Conservation (phyloP, 2,329 filamentous ascomycete species). For the Sclerotinia trifoliorum region DNA sequence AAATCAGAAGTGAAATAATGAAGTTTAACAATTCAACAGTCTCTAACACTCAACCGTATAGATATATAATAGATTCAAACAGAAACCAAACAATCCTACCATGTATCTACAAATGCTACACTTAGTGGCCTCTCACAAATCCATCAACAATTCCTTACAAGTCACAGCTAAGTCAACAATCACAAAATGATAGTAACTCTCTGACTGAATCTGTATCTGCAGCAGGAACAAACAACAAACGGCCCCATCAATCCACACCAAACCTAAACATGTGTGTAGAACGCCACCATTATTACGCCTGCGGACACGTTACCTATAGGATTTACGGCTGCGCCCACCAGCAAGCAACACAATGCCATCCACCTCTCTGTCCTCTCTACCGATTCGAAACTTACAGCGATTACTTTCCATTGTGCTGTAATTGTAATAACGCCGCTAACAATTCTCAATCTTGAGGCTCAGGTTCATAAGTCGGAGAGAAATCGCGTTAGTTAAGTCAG, state of each 20-base stretch:
- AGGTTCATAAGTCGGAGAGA: neutral
- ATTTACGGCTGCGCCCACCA: neutral
- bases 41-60: neutral
- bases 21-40: too few relatives aligned
- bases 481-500: neutral
- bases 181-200: neutral
- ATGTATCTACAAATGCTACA: neutral
- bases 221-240: neutral
- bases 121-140: too few relatives aligned
- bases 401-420: too few relatives aligned
- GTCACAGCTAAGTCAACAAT: neutral
- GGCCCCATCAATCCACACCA: neutral
- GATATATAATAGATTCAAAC: neutral
- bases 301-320: neutral
- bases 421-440: too few relatives aligned
- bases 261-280: neutral
- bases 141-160: neutral
- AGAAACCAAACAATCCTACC: neutral
- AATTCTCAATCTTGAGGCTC: too few relatives aligned
- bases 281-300: neutral
- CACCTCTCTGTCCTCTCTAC: neutral
- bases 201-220: neutral
- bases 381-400: neutral
- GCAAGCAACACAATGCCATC: neutral
- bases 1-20: too few relatives aligned